phyloP scores from a whole-genome alignment of 2,329 filamentous ascomycete genomes.

The Ilyonectria mors-panacis region DNA sequence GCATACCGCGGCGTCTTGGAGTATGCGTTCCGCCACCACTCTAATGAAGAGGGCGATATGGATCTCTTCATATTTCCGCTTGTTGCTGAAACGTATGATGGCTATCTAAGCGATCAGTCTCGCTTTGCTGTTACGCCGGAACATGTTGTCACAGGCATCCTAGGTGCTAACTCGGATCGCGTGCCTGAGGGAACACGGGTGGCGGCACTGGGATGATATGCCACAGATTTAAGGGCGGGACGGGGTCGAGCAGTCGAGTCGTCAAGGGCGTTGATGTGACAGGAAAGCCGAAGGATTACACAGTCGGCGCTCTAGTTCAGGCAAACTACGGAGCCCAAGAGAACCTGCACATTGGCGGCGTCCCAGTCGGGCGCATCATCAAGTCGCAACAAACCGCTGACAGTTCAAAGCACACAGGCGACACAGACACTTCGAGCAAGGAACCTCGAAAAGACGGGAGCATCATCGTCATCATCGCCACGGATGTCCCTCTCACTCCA shows the following conservation, averaged over 20 bases:
- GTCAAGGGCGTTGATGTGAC: conserved; percentile 61
- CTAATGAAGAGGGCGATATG: conserved; percentile 58
- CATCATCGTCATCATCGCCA: conserved; percentile 53
- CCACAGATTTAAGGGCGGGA: conserved; percentile 77
- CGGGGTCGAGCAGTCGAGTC: conserved; percentile 72
- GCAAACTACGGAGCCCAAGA: conserved; percentile 74
- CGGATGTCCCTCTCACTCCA: conserved; percentile 51
- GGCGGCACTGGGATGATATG: conserved; percentile 80
- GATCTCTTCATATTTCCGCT: conserved; percentile 71
- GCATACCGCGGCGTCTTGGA: conserved; percentile 73
- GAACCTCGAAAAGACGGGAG: conserved; percentile 54
- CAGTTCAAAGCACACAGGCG: conserved; percentile 45
- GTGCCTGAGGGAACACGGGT: conserved; percentile 74
- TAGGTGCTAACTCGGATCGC: conserved; percentile 62
- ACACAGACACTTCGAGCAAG: conserved; percentile 32
- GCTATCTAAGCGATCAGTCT: conserved; percentile 70
- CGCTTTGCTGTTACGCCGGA: conserved; percentile 68
- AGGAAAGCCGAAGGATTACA: conserved; percentile 62
- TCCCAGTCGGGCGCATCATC: conserved; percentile 73
- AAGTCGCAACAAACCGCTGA: conserved; percentile 43
- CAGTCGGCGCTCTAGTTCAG: conserved; percentile 74
- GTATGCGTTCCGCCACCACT: conserved; percentile 64
- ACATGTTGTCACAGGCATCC: conserved; percentile 69
- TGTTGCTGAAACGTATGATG: conserved; percentile 76
- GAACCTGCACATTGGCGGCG: conserved; percentile 71